These are phyloP conservation scores for Aspergillus fumigatus DNA, from an alignment of 2,329 filamentous ascomycete species.

Conservation along the genomic window DNA sequence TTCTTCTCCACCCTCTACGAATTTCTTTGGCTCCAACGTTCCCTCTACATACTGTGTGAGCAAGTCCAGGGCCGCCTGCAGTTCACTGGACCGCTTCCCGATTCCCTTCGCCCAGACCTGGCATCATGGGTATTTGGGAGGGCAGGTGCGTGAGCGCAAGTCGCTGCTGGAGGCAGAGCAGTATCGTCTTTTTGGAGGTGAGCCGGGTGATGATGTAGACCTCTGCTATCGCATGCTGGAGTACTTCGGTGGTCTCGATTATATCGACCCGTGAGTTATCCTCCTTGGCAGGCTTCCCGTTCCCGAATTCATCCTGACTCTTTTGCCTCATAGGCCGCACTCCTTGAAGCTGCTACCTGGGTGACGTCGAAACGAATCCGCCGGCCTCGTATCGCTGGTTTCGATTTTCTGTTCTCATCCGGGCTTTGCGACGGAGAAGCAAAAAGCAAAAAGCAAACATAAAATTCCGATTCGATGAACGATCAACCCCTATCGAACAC, in stretches of 20 bases:
- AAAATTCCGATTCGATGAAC: background rate
- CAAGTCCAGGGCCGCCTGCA: constrained; percentile 15
- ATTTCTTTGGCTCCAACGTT: constrained; percentile 4
- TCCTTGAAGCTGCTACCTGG: constrained; percentile 21
- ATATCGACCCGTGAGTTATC: constrained; percentile 39
- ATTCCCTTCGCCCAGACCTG: constrained; percentile 35
- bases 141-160: constrained; percentile 35
- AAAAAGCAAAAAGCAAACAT: constrained; percentile 8
- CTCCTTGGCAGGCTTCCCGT: background rate
- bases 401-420: constrained; percentile 2
- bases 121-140: constrained; percentile 39
- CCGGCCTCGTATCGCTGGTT: constrained; percentile 3
- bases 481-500: constrained; percentile 5
- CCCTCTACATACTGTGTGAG: constrained; percentile 2
- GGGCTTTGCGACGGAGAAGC: constrained; percentile 4
- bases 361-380: constrained; percentile 16
- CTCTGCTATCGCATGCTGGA: constrained; percentile 48
- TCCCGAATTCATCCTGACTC: constrained; percentile 2
- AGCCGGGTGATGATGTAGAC: constrained; percentile 40
- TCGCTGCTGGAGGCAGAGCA: constrained; percentile 38
- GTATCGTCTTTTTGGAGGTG: constrained; percentile 43
- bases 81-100: constrained; percentile 21
- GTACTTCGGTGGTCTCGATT: constrained; percentile 47
- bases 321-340: constrained; percentile 4
- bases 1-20: constrained; percentile 15